Evolutionary conservation across 2,329 filamentous ascomycete genomes (phyloP), one percentile per base, ranked within the genome.

Genomic region (Biscogniauxia mediterranea): DNA sequence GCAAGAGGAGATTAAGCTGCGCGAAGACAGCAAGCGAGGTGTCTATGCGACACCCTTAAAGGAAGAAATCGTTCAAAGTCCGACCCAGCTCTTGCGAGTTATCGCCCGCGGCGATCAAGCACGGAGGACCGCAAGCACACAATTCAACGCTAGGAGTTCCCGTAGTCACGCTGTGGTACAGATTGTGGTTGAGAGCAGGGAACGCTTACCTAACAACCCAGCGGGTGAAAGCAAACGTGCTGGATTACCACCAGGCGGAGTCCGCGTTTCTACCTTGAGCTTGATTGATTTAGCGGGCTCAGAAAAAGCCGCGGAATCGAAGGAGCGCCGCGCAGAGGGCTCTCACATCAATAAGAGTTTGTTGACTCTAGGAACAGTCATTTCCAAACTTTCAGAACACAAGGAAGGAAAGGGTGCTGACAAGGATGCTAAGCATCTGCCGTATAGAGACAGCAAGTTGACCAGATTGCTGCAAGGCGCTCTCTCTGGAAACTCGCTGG

Each of bases 261-360:
- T 99, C 5, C 89, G 95, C 56, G 95, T 99, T 5, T 98, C 94
- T 17, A 98, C 95, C 0, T 79, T 99, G 60, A 97, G 93, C 73
- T 79, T 99, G 73, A 99, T 99, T 66, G 95, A 99, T 83, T 81
- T 99, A 68, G 95, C 95, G 58, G 95, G 95, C 49, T 98, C 95
- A 0, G 95, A 99, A 75, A 92, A 94, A 76, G 95, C 95, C 50
- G 95, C 95, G 3, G 95, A 98, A 71, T 91, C 89, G 58, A 99
- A 98, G 75, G 95, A 98, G 78, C 87, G 95, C 57, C 86, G 95
- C 53, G 92, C 92, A 17, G 95, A 99, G 77, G 95, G 95, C 65
- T 94, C 94, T 13, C 95, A 99, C 74, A 99, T 99, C 79, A 99
- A 99, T 81, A 98, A 98, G 79, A 97, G 93, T 75, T 79, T 99